phyloP scores from a whole-genome alignment of 768 basidiomycete species.

The Serendipita sp. region DNA sequence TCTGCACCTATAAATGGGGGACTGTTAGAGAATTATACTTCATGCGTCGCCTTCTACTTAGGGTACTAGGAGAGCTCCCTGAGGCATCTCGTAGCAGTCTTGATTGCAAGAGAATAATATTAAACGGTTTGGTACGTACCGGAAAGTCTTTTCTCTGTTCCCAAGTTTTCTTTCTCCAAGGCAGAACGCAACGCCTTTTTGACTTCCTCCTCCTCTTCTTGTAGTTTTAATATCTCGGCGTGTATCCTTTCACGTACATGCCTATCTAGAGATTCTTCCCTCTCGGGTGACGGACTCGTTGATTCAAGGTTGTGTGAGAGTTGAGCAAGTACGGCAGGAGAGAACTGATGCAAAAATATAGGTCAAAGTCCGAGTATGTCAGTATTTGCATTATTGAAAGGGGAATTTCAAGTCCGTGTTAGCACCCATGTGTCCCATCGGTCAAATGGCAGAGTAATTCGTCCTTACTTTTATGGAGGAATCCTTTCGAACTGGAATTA shows the following conservation, averaged over 20 bases:
- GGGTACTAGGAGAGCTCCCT: neutral
- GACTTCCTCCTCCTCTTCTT: slow-evolving; percentile 15
- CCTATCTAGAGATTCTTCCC: slow-evolving; percentile 17
- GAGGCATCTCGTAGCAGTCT: neutral
- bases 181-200: slow-evolving; percentile 16
- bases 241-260: slow-evolving; percentile 17
- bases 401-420: neutral
- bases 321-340: slow-evolving; percentile 15
- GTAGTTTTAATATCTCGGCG: slow-evolving; percentile 14
- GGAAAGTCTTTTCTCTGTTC: slow-evolving; percentile 10
- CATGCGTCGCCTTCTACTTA: too few relatives aligned
- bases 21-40: neutral
- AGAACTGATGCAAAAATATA: slow-evolving; percentile 15
- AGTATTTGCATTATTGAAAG: too few relatives aligned
- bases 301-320: slow-evolving; percentile 13
- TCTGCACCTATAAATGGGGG: neutral
- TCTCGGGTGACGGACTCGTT: slow-evolving; percentile 11
- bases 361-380: neutral
- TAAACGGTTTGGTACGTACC: neutral
- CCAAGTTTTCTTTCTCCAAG: slow-evolving; percentile 19
- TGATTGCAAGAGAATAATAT: neutral
- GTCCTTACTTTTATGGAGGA: neutral
- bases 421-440: neutral
- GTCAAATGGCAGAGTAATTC: neutral
- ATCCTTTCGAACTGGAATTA: neutral